Base-by-base conservation (phyloP, 1,139 yeast species). In the Spencermartinsiella ligniputridi region DNA sequence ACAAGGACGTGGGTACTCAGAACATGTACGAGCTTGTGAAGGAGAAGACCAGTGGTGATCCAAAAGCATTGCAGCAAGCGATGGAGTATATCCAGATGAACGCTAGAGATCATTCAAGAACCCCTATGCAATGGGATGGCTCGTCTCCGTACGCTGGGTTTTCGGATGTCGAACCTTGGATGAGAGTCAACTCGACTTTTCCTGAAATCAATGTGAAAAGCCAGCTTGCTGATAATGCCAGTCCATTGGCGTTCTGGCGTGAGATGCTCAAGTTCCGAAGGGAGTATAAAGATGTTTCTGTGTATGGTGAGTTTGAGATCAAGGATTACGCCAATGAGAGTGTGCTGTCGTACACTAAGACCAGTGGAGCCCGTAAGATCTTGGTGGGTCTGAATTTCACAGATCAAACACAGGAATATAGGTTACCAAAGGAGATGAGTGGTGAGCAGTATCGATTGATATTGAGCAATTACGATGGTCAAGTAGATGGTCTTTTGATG, bases 151-250 rank as follows among this genome's bases (percentile, higher is more conserved):
- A 68, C 51, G 79, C 66, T 32, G 81, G 81, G 0, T 77, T 76
- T 58, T 62, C 79, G 17, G 60, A 69, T 2, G 78, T 82, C 81
- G 75, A 72, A 60, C 81, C 82, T 20, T 78, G 83, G 82, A 76
- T 72, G 57, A 64, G 69, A 50, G 72, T 74, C 49, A 75, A 75
- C 55, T 78, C 75, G 45, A 73, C 74, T 55, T 77, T 72, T 60
- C 65, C 62, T 48, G 70, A 68, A 36, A 67, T 75, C 53, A 77
- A 77, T 52, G 53, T 41, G 35, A 71, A 66, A 12, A 55, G 66
- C 1, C 79, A 76, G 59, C 53, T 65, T 18, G 50, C 67, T 35
- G 78, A 75, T 55, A 69, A 73, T 11, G 52, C 68, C 37, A 75
- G 81, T 0, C 69, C 76, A 15, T 67, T 70, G 47, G 55, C 63